These are phyloP conservation scores for Posidonia oceanica DNA, from an alignment of 116 monocot genomes.

Conservation along the genomic window DNA sequence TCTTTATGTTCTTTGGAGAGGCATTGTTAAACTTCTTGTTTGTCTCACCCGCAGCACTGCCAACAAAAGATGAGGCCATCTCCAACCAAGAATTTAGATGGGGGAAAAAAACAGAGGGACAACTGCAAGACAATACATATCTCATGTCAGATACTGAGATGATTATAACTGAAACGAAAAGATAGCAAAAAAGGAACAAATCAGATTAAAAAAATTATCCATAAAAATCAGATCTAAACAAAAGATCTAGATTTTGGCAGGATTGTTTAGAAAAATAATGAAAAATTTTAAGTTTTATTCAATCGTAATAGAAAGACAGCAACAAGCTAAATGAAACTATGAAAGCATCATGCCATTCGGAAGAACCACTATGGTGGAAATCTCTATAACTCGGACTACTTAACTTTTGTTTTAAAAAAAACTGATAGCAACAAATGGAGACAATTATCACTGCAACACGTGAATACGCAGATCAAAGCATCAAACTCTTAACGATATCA, in stretches of 20 bases:
- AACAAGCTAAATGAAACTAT: too few species aligned
- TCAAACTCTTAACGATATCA: too few species aligned
- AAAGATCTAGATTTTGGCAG: too few species aligned
- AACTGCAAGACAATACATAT: conserved; percentile 1
- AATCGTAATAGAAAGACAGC: too few species aligned
- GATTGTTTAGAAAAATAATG: too few species aligned
- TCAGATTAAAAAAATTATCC: neutral
- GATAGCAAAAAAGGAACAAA: neutral
- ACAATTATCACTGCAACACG: too few species aligned
- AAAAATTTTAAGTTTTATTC: too few species aligned
- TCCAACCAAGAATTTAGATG: neutral
- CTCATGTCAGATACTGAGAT: neutral
- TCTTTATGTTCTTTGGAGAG: conserved; percentile 8
- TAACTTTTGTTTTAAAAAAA: neutral
- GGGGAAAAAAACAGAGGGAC: neutral
- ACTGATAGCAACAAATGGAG: neutral
- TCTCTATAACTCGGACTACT: too few species aligned
- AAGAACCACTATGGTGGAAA: too few species aligned
- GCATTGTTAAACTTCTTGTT: neutral
- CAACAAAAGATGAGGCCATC: conserved; percentile 6
- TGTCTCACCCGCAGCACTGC: neutral
- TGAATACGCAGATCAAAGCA: too few species aligned
- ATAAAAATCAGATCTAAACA: too few species aligned
- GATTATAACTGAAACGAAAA: neutral
- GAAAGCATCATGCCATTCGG: too few species aligned